Conservation (phyloP, 2,329 filamentous ascomycete species). For the Apiospora saccharicola region DNA sequence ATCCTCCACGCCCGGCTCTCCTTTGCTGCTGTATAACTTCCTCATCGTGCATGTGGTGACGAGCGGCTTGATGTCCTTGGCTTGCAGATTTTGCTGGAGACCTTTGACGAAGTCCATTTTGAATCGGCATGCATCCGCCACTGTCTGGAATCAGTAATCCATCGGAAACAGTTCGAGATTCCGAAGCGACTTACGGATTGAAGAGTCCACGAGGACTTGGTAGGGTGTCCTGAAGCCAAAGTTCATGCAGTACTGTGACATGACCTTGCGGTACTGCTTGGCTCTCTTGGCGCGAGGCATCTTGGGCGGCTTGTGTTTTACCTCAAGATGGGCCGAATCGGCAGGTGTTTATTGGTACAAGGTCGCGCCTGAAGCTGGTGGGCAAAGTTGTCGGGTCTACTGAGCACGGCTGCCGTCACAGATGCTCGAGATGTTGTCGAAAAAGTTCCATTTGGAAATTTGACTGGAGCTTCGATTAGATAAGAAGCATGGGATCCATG, state of each 20-base stretch:
- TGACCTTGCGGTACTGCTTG: conserved; percentile 87
- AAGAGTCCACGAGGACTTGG: conserved; percentile 88
- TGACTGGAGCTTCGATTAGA: conserved; percentile 22
- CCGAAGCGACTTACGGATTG: conserved; percentile 59
- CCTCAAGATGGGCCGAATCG: not conserved
- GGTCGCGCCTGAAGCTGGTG: not conserved
- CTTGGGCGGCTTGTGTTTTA: conserved; percentile 29
- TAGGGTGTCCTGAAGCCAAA: conserved; percentile 95
- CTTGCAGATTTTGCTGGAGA: conserved; percentile 84
- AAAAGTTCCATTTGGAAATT: conserved; percentile 19
- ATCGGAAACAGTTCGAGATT: no score
- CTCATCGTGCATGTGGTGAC: conserved; percentile 84
- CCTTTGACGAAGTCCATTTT: conserved; percentile 87
- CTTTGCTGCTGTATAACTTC: conserved; percentile 73
- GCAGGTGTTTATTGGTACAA: not conserved
- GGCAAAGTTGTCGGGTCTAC: conserved; percentile 20
- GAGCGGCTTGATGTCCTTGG: conserved; percentile 79
- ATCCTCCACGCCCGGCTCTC: conserved; percentile 58
- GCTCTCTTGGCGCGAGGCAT: conserved; percentile 64
- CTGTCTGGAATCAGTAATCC: not conserved
- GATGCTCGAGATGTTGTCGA: conserved; percentile 5
- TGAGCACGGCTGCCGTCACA: conserved; percentile 6
- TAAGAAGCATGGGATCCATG: not conserved
- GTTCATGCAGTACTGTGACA: conserved; percentile 92
- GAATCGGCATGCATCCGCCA: conserved; percentile 80